Evolutionary conservation across 75 land plant species (phyloP), one percentile per base, ranked within the genome.

Genomic region (Chamaecyparis obtusa): DNA sequence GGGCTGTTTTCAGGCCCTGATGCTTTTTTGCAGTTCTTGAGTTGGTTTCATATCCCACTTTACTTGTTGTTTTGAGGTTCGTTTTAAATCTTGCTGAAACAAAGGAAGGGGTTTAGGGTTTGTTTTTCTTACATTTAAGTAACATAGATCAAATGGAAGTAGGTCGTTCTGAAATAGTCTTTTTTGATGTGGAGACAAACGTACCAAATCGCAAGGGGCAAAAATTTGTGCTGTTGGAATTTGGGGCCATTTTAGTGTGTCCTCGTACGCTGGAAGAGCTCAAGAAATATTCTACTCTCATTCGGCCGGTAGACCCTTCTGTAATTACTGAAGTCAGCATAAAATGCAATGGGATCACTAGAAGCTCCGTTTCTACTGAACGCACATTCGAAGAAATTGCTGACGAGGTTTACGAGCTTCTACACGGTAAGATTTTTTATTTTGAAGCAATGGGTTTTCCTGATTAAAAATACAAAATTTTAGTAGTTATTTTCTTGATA

Each of bases 291-390:
- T 91, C 93, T 82, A 95, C 97, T 33, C 87, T 95, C n/a, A 87
- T 96, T 78, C 84, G 89, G 17, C 98, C 97, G 19, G 35, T 90
- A 15, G 92, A 93, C 51, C 89, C 88, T 67, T 80, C 92, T 33
- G 81, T 83, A 56, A 87, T 96, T 74, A 87, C 93, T 39, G 35
- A 90, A n/a, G 14, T 37, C n/a, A 92, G 92, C 19, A 87, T 90
- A 32, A 86, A 93, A 36, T 94, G 97, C 79, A 96, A 96, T 79
- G 97, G 97, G 8, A 96, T 96, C 46, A 88, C 92, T 16, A 49
- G 89, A 13, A 91, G 91, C 44, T 89, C 90, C 37, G 92, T 94
- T 19, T 76, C 83, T 27, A 39, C 78, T 13, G 92, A 95, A 36
- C 98, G 97, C 3, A 48, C 88, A 51, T 96, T 96, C 88, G 33